phyloP scores from a whole-genome alignment of 768 basidiomycete species.

The Pleurotus pulmonarius region DNA sequence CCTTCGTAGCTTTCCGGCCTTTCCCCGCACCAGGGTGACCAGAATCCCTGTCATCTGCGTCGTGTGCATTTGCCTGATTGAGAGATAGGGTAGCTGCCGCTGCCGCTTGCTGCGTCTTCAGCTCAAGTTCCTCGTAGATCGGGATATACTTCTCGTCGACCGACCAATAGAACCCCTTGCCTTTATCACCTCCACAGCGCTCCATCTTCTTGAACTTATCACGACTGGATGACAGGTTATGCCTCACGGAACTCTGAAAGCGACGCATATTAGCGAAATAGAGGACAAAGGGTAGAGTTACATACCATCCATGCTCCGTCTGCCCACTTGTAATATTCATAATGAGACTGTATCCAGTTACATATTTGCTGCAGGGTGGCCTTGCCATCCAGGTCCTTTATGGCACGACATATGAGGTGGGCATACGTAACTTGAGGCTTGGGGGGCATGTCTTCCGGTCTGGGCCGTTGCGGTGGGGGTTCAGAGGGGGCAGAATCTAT shows the following conservation, averaged over 20 bases:
- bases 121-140: constrained; percentile 68
- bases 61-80: not conserved
- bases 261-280: constrained; percentile 6
- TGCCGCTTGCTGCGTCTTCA: constrained; percentile 39
- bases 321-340: constrained; percentile 87
- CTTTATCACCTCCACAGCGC: constrained; percentile 76
- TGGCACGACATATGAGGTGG: constrained; percentile 85
- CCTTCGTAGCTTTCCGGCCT: constrained; percentile 43
- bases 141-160: constrained; percentile 74
- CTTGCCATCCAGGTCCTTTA: constrained; percentile 77
- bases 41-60: constrained; percentile 10
- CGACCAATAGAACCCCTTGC: constrained; percentile 94
- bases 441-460: constrained; percentile 76
- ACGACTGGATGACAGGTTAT: constrained; percentile 89
- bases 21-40: constrained; percentile 25
- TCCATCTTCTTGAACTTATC: constrained; percentile 87
- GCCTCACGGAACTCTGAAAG: constrained; percentile 83
- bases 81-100: constrained; percentile 14
- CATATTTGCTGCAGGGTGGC: constrained; percentile 92
- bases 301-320: constrained; percentile 91
- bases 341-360: constrained; percentile 84
- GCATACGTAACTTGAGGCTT: constrained; percentile 92
- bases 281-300: constrained; percentile 12
- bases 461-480: constrained; percentile 34
- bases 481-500: constrained; percentile 23